phyloP scores from a whole-genome alignment of 2,329 filamentous ascomycete genomes.

The Sclerotinia glacialis region DNA sequence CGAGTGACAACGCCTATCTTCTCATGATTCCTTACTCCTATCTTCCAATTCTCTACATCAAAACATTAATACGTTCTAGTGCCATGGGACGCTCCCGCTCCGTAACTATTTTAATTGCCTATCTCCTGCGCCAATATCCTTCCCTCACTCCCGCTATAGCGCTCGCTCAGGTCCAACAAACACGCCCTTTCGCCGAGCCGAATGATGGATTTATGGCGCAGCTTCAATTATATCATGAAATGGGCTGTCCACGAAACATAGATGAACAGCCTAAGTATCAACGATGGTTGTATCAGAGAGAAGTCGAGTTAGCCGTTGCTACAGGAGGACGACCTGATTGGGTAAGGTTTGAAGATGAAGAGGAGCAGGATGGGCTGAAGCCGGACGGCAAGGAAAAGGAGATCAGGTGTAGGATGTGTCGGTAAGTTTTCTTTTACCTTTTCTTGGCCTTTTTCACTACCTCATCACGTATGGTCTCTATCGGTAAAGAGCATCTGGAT shows the following conservation, averaged over 20 bases:
- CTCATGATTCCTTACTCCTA: background rate
- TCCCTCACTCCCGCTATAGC: slow-evolving; percentile 51
- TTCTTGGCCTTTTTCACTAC: background rate
- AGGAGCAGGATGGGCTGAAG: slow-evolving; percentile 36
- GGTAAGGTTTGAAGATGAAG: slow-evolving; percentile 79
- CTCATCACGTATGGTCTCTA: background rate
- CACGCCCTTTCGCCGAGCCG: slow-evolving; percentile 77
- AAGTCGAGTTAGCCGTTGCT: slow-evolving; percentile 65
- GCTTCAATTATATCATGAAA: slow-evolving; percentile 79
- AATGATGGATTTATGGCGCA: slow-evolving; percentile 92
- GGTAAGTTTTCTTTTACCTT: slow-evolving; percentile 43
- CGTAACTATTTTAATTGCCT: slow-evolving; percentile 78
- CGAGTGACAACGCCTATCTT: background rate
- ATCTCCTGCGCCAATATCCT: slow-evolving; percentile 69
- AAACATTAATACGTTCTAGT: slow-evolving; percentile 49
- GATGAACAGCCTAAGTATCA: slow-evolving; percentile 75
- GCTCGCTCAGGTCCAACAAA: slow-evolving; percentile 65
- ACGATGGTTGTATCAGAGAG: slow-evolving; percentile 67
- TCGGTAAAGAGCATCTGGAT: background rate
- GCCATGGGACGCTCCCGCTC: slow-evolving; percentile 96
- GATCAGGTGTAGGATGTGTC: slow-evolving; percentile 88
- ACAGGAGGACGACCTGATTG: slow-evolving; percentile 75
- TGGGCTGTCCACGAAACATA: slow-evolving; percentile 72
- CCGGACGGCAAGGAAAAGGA: slow-evolving; percentile 45
- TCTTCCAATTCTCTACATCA: background rate